Evolutionary conservation across 2,329 filamentous ascomycete species (phyloP).

Genomic region (Clarireedia homoeocarpa): DNA sequence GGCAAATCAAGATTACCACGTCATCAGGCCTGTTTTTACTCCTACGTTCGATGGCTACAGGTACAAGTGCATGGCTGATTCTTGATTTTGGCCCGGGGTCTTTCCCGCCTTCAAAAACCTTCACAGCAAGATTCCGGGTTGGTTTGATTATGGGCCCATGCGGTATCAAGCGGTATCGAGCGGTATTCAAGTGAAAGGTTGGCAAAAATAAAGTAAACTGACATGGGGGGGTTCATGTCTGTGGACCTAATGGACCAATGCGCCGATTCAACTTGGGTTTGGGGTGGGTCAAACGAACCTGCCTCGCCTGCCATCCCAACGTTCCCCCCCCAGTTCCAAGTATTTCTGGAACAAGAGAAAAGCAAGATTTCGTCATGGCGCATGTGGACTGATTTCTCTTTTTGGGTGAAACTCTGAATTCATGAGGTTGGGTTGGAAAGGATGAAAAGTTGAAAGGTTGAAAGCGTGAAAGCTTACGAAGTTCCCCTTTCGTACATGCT

Average conservation of each 20-base stretch:
- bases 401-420: neutral
- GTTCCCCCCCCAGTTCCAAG: neutral
- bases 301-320: neutral
- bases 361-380: conserved; percentile 4
- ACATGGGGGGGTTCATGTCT: too few species aligned
- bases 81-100: conserved; percentile 2
- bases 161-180: neutral
- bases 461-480: neutral
- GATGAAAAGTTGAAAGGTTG: too few species aligned
- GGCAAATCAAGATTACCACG: conserved; percentile 1
- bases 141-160: neutral
- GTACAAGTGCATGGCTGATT: neutral
- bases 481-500: neutral
- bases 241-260: neutral
- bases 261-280: neutral
- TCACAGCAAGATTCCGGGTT: neutral
- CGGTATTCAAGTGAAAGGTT: neutral
- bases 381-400: neutral
- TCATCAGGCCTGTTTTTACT: neutral
- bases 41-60: neutral
- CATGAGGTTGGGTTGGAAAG: neutral
- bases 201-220: neutral
- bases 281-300: neutral
- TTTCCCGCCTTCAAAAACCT: neutral
- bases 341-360: neutral